Evolutionary conservation across 371 early-diverging fungal genomes (phyloP).

Genomic region (Apophysomyces elegans): DNA sequence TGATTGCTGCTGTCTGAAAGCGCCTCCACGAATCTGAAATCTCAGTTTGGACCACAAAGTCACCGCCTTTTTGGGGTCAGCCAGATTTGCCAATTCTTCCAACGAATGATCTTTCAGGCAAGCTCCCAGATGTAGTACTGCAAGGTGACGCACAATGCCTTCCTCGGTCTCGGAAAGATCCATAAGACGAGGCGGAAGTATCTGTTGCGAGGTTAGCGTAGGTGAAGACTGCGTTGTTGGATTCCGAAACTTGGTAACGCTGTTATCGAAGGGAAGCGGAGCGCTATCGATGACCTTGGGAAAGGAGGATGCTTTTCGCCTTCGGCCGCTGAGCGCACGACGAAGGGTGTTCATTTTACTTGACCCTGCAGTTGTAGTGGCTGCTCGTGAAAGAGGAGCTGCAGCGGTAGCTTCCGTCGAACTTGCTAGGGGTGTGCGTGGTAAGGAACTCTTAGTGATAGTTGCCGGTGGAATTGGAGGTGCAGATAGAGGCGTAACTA

Average conservation of each 20-base stretch:
- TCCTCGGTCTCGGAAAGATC: slow-evolving; percentile 52
- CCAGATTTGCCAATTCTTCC: slow-evolving; percentile 63
- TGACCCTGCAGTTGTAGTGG: not conserved
- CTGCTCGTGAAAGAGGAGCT: not conserved
- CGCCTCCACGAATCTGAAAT: slow-evolving; percentile 16
- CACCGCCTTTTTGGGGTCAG: slow-evolving; percentile 58
- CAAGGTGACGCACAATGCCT: slow-evolving; percentile 77
- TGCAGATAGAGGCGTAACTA: not conserved
- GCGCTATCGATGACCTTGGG: not conserved
- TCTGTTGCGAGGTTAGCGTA: not conserved
- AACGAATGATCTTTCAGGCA: slow-evolving; percentile 60
- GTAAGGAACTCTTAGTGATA: not conserved
- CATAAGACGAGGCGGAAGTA: not conserved
- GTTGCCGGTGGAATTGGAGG: not conserved
- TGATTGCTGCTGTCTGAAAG: not conserved
- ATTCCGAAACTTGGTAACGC: not conserved
- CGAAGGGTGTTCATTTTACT: slow-evolving; percentile 8
- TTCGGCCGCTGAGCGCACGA: slow-evolving; percentile 15
- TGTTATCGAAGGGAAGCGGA: slow-evolving; percentile 2
- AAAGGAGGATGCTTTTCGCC: not conserved
- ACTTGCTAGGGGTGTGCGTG: slow-evolving; percentile 4
- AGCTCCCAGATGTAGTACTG: slow-evolving; percentile 67
- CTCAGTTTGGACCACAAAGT: slow-evolving; percentile 66
- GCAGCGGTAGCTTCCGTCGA: not conserved
- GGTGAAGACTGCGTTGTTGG: not conserved